A percentile compares a stretch with the other conserved stretches of the same genome.
phyloP scores from a whole-genome alignment of 164 flowering plant genomes.

The Platanus orientalis region DNA sequence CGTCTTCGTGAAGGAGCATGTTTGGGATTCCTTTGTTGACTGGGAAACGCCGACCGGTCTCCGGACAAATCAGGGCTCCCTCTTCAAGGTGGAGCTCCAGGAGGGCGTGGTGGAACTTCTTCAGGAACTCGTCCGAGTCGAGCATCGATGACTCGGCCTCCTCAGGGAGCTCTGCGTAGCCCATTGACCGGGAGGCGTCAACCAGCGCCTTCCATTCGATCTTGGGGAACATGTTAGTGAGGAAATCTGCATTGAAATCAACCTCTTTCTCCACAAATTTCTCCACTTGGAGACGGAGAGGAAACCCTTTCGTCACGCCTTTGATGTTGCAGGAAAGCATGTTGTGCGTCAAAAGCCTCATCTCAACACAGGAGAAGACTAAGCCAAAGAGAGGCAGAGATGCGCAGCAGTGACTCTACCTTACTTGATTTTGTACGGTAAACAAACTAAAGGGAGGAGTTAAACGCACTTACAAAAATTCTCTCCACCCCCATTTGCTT shows the following conservation, averaged over 20 bases:
- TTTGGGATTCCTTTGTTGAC: conserved; percentile 90
- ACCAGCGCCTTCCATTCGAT: conserved; percentile 76
- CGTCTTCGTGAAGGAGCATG: conserved; percentile 95
- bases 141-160: conserved; percentile 56
- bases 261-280: conserved; percentile 52
- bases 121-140: conserved; percentile 56
- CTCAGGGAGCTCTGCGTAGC: conserved; percentile 70
- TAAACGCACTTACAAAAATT: too few species aligned
- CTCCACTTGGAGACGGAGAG: conserved; percentile 55
- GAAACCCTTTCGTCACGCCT: conserved; percentile 77
- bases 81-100: conserved; percentile 83
- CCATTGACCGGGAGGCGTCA: conserved; percentile 55
- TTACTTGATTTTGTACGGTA: too few species aligned
- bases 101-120: conserved; percentile 76
- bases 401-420: too few species aligned
- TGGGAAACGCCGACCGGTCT: conserved; percentile 70
- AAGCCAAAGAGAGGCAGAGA: conserved; percentile 14
- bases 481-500: too few species aligned
- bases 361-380: conserved; percentile 24
- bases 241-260: conserved; percentile 70
- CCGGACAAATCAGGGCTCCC: conserved; percentile 85
- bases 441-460: too few species aligned
- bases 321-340: conserved; percentile 86
- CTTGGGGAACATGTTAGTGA: conserved; percentile 64
- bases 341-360: conserved; percentile 92